Evolutionary conservation across 108 stramenopile genomes (phyloP).

Genomic region (Nitzschia sp.): DNA sequence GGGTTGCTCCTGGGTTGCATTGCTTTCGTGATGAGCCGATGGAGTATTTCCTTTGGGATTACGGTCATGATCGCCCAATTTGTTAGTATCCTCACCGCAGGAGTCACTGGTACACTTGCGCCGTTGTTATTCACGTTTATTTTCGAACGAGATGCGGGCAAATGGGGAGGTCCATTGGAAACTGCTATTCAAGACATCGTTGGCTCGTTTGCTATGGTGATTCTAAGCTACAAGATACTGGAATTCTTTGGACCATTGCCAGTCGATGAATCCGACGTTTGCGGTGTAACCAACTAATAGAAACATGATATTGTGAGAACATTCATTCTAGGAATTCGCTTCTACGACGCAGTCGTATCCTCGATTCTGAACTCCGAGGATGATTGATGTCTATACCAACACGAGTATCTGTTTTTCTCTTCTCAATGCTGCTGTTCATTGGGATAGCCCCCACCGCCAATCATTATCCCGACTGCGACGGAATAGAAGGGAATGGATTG

Average conservation of each 20-base stretch:
- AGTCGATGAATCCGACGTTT: constrained; percentile 46
- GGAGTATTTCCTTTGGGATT: constrained; percentile 47
- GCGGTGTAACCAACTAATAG: constrained; percentile 1
- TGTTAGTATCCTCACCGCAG: constrained; percentile 54
- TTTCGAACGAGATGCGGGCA: constrained; percentile 49
- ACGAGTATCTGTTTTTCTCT: too few species aligned
- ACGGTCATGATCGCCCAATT: constrained; percentile 56
- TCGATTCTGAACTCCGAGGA: too few species aligned
- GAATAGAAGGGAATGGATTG: too few species aligned
- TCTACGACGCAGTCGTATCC: too few species aligned
- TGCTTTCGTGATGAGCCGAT: constrained; percentile 49
- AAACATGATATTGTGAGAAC: too few species aligned
- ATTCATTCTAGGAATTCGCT: too few species aligned
- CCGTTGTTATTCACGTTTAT: constrained; percentile 62
- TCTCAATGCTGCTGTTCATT: too few species aligned
- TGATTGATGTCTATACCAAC: too few species aligned
- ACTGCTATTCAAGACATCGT: constrained; percentile 75
- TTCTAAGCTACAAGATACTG: constrained; percentile 55
- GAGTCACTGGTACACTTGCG: constrained; percentile 59
- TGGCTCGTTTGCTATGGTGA: constrained; percentile 63
- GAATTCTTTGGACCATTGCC: constrained; percentile 45
- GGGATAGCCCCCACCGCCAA: too few species aligned
- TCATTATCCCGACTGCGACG: too few species aligned
- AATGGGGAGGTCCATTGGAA: constrained; percentile 63
- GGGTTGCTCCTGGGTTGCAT: constrained; percentile 42